Conservation (phyloP, 1,284 basidiomycete species). For the Hemileia vastatrix region DNA sequence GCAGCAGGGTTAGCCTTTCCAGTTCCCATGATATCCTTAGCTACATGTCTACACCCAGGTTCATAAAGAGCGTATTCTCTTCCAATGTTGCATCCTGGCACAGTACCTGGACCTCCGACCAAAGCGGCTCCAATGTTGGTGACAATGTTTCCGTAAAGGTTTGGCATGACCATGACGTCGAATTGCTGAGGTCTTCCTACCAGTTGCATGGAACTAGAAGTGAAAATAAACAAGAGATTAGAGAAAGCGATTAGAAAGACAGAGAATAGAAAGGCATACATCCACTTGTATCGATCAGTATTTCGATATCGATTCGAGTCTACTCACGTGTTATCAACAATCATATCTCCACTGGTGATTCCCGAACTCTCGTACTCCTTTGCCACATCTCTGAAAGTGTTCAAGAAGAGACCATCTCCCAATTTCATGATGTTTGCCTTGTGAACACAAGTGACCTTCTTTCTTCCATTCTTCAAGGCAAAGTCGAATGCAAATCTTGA, state of each 20-base stretch:
- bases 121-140: constrained; percentile 98
- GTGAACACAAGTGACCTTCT: constrained; percentile 99
- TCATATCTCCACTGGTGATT: constrained; percentile 93
- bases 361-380: constrained; percentile 86
- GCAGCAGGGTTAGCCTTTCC: constrained; percentile 96
- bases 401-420: constrained; percentile 97
- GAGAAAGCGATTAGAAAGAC: constrained; percentile 1
- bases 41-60: constrained; percentile 97
- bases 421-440: constrained; percentile 99
- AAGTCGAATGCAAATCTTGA: constrained; percentile 97
- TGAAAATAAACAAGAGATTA: neutral
- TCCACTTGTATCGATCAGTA: no score
- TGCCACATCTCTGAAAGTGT: constrained; percentile 91
- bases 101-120: constrained; percentile 93
- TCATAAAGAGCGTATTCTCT: constrained; percentile 97
- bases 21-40: constrained; percentile 94
- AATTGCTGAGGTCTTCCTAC: constrained; percentile 91
- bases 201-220: constrained; percentile 82
- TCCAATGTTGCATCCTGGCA: constrained; percentile 97
- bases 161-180: constrained; percentile 99
- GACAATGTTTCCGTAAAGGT: constrained; percentile 88
- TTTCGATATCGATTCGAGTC: no score
- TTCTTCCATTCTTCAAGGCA: constrained; percentile 90
- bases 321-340: constrained; percentile 89
- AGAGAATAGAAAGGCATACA: neutral